Conservation (phyloP, 257 asterid species). For the Dorcoceras hygrometricum region DNA sequence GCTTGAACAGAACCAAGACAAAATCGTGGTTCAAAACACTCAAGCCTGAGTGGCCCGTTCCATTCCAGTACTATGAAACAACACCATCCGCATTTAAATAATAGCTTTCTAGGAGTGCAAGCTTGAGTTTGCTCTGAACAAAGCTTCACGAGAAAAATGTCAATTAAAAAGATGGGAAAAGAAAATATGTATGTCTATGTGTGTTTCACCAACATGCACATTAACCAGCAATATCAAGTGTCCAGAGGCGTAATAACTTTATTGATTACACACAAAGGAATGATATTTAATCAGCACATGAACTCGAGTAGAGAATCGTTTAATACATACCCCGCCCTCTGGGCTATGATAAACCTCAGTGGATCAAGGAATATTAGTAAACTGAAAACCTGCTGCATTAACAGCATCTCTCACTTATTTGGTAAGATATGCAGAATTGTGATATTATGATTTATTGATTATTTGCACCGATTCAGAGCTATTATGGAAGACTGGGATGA, state of each 20-base stretch:
- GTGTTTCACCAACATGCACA: conserved; percentile 10
- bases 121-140: conserved; percentile 5
- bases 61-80: conserved; percentile 12
- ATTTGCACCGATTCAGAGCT: neutral
- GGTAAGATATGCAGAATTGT: neutral
- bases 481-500: neutral
- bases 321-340: neutral
- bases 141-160: conserved; percentile 7
- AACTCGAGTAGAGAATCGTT: neutral
- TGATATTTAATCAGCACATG: conserved; percentile 1
- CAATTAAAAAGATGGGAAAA: conserved; percentile 5
- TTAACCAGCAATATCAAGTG: conserved; percentile 20
- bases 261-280: neutral
- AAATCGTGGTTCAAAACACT: conserved; percentile 1
- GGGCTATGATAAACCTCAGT: neutral
- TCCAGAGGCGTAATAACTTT: conserved; percentile 30
- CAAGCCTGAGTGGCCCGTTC: conserved; percentile 23
- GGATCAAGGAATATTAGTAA: neutral
- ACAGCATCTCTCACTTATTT: neutral
- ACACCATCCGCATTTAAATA: conserved; percentile 6
- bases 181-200: neutral
- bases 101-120: conserved; percentile 16
- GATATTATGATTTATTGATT: neutral
- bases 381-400: neutral
- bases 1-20: conserved; percentile 13